phyloP scores from a whole-genome alignment of 257 asterid genomes.

The Linderniella brevidens region DNA sequence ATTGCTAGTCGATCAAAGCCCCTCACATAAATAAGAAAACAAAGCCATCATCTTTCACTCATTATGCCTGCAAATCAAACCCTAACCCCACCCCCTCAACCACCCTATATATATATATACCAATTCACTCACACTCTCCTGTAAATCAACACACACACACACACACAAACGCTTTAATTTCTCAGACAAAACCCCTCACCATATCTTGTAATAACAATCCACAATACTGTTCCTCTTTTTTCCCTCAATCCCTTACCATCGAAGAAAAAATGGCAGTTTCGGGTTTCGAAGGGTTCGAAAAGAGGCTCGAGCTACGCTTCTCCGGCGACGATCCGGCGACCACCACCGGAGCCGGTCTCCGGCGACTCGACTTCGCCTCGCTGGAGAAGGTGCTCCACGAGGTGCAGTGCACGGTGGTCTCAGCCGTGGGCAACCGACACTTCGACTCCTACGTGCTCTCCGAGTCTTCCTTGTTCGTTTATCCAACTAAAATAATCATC shows the following conservation, averaged over 20 bases:
- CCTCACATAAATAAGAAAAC: conserved; percentile 13
- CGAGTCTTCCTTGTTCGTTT: conserved; percentile 73
- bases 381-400: conserved; percentile 57
- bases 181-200: too few relatives aligned
- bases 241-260: too few relatives aligned
- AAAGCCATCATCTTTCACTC: conserved; percentile 70
- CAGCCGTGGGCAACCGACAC: conserved; percentile 59
- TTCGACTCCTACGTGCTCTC: conserved; percentile 82
- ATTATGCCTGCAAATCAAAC: conserved; percentile 54
- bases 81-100: too few relatives aligned
- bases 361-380: conserved; percentile 34
- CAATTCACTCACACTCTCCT: conserved; percentile 26
- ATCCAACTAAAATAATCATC: conserved; percentile 74
- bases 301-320: conserved; percentile 73
- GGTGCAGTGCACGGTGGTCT: conserved; percentile 90
- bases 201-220: background rate
- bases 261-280: conserved; percentile 87
- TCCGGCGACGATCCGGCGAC: conserved; percentile 48
- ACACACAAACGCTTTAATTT: background rate
- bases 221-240: too few relatives aligned
- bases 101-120: conserved; percentile 43
- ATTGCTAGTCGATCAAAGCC: conserved; percentile 28
- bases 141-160: conserved; percentile 22
- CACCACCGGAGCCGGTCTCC: conserved; percentile 54
- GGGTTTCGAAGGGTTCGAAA: conserved; percentile 93